Conservation (phyloP, 1,284 basidiomycete genomes). For the Termitomyces sp. region DNA sequence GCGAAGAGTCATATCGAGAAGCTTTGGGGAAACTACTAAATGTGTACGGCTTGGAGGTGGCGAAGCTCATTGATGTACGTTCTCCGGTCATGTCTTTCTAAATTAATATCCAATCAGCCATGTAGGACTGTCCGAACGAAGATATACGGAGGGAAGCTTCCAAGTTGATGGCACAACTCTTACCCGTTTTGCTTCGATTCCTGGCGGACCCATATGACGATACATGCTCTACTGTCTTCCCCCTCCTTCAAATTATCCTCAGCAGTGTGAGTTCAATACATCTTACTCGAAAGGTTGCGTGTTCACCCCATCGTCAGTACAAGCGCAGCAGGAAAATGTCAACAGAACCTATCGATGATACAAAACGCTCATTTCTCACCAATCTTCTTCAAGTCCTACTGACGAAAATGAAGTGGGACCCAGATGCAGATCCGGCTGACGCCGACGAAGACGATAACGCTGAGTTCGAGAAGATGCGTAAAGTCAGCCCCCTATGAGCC, state of each 20-base stretch:
- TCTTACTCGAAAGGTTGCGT: not conserved
- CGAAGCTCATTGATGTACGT: conserved; percentile 72
- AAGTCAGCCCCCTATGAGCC: conserved; percentile 39
- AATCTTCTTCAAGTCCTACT: conserved; percentile 80
- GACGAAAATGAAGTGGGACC: conserved; percentile 91
- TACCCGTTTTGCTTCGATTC: conserved; percentile 85
- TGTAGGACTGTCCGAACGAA: conserved; percentile 57
- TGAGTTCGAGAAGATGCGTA: conserved; percentile 83
- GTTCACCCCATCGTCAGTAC: conserved; percentile 45
- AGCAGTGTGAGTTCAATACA: conserved; percentile 51
- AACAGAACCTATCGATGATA: conserved; percentile 60
- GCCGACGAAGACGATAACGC: conserved; percentile 86
- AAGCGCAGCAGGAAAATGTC: conserved; percentile 72
- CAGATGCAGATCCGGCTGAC: conserved; percentile 75
- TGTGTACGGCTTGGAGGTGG: conserved; percentile 78
- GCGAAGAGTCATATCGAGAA: conserved; percentile 84
- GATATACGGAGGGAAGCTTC: conserved; percentile 69
- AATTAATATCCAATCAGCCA: not conserved
- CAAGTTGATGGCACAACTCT: conserved; percentile 60
- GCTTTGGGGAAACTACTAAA: conserved; percentile 85
- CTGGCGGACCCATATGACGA: conserved; percentile 88
- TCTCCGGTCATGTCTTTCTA: not conserved
- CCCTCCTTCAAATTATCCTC: conserved; percentile 74
- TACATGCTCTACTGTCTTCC: conserved; percentile 80
- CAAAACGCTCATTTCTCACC: conserved; percentile 77